Evolutionary conservation across 805 yeast species (phyloP).

Genomic region (Metschnikowia drakensbergensis): DNA sequence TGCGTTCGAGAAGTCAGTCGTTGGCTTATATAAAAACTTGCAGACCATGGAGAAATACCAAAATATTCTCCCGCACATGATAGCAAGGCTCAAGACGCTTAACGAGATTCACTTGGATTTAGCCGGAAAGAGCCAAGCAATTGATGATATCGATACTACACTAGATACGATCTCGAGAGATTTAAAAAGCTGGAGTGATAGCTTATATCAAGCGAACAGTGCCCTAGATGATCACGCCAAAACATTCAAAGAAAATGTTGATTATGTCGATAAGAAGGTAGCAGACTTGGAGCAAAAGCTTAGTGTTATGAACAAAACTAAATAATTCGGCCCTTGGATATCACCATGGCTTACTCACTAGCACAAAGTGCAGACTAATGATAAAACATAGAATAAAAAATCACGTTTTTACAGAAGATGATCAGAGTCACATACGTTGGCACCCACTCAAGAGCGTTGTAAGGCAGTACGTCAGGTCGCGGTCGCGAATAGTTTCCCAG

Average conservation of each 20-base stretch:
- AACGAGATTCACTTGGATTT: slow-evolving; percentile 32
- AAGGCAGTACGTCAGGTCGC: neutral
- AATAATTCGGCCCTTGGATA: neutral
- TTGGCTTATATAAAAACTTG: slow-evolving; percentile 24
- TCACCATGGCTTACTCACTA: too few species aligned
- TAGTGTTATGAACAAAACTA: neutral
- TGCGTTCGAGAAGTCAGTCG: slow-evolving; percentile 21
- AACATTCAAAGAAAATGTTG: slow-evolving; percentile 23
- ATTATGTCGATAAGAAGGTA: slow-evolving; percentile 13
- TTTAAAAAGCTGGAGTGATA: slow-evolving; percentile 28
- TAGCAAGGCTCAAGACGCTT: slow-evolving; percentile 29
- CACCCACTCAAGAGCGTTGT: too few species aligned
- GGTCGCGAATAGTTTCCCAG: slow-evolving; percentile 5
- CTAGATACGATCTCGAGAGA: slow-evolving; percentile 25
- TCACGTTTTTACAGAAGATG: too few species aligned
- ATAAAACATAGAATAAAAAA: too few species aligned
- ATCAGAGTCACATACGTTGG: too few species aligned
- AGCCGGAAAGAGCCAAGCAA: slow-evolving; percentile 25
- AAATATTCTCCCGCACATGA: slow-evolving; percentile 22
- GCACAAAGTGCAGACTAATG: too few species aligned
- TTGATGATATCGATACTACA: slow-evolving; percentile 26
- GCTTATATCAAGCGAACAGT: slow-evolving; percentile 20
- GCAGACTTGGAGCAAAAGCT: slow-evolving; percentile 8
- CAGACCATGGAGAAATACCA: slow-evolving; percentile 25
- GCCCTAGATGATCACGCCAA: slow-evolving; percentile 24